Evolutionary conservation across 371 early-diverging fungal genomes (phyloP).

Genomic region (Actinomortierella wolfii): DNA sequence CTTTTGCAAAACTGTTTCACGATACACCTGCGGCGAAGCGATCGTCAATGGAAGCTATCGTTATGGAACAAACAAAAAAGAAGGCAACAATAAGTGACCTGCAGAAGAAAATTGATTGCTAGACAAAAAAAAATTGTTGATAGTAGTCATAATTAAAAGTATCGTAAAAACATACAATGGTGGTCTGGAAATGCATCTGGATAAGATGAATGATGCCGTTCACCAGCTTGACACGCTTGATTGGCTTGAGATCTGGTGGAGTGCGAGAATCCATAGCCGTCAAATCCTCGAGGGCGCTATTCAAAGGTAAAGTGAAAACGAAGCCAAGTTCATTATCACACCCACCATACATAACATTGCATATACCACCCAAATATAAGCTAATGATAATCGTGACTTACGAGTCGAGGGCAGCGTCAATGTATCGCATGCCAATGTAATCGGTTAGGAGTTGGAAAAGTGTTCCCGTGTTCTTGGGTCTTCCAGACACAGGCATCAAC

Average conservation of each 20-base stretch:
- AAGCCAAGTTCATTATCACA: not conserved
- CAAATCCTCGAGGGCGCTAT: constrained; percentile 79
- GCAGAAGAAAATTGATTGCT: no score
- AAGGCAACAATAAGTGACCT: not conserved
- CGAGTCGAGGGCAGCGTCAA: constrained; percentile 84
- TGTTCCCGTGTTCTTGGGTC: constrained; percentile 58
- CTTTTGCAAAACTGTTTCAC: constrained; percentile 82
- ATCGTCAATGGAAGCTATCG: constrained; percentile 76
- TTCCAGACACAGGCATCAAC: constrained; percentile 70
- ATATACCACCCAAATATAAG: not conserved
- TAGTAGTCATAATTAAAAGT: no score
- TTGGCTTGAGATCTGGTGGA: constrained; percentile 77
- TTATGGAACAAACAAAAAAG: not conserved
- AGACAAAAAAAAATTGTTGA: no score
- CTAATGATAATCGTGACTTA: constrained; percentile 40
- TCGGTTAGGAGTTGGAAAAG: constrained; percentile 79
- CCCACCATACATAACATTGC: no score
- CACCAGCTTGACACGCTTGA: constrained; percentile 71
- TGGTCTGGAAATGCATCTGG: constrained; percentile 90
- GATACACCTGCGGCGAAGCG: constrained; percentile 79
- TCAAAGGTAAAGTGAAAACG: not conserved
- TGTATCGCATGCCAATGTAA: constrained; percentile 76
- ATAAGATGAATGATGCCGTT: constrained; percentile 78
- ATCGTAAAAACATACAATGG: constrained; percentile 70
- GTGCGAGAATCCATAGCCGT: constrained; percentile 54